Conservation (phyloP, 352 stramenopile genomes). For the Phytophthora sp. region DNA sequence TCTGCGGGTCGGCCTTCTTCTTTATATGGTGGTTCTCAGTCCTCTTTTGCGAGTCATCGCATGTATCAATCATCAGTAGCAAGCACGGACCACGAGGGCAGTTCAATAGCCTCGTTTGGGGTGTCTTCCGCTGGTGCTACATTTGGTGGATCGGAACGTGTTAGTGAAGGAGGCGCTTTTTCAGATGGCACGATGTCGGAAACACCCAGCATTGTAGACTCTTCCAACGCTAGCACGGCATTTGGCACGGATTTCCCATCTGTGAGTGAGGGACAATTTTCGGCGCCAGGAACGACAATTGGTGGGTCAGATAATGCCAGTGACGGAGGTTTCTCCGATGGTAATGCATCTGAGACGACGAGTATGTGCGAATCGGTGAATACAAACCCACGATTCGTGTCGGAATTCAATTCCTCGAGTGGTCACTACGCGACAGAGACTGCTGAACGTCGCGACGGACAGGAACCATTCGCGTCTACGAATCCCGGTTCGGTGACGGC, state of each 20-base stretch:
- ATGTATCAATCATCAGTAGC: constrained; percentile 48
- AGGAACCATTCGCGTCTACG: constrained; percentile 33
- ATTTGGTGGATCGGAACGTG: constrained; percentile 74
- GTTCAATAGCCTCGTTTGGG: constrained; percentile 71
- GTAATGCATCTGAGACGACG: constrained; percentile 59
- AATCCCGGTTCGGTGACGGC: constrained; percentile 29
- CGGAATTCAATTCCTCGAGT: constrained; percentile 39
- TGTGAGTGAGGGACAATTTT: constrained; percentile 76
- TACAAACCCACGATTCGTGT: constrained; percentile 42
- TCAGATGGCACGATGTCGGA: constrained; percentile 75
- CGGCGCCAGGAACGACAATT: constrained; percentile 63
- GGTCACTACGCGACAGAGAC: constrained; percentile 48
- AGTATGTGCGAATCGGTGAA: constrained; percentile 58
- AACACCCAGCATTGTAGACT: constrained; percentile 72
- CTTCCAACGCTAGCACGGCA: constrained; percentile 76
- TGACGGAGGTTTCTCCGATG: constrained; percentile 64
- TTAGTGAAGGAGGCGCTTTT: constrained; percentile 66
- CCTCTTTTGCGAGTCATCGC: constrained; percentile 45
- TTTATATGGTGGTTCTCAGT: constrained; percentile 45
- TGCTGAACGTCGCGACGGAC: constrained; percentile 12
- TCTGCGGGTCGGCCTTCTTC: constrained; percentile 38
- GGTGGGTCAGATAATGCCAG: constrained; percentile 65
- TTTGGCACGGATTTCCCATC: constrained; percentile 80
- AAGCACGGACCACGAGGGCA: constrained; percentile 48
- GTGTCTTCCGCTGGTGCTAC: constrained; percentile 81